Evolutionary conservation across 2,329 filamentous ascomycete species (phyloP).

Genomic region (Fusarium lyarnte): DNA sequence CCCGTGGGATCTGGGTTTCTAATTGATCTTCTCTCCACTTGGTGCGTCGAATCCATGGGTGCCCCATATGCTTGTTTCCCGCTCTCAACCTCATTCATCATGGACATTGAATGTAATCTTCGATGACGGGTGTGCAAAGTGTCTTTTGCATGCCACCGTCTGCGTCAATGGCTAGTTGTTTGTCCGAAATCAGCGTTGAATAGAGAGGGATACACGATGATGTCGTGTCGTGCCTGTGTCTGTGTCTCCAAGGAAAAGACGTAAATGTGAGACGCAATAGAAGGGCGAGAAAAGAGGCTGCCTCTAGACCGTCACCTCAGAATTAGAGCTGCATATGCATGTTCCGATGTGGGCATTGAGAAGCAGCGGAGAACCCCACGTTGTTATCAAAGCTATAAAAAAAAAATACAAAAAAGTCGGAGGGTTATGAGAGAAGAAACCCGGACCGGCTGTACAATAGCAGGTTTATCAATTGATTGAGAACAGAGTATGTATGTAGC

Average conservation of each 20-base stretch:
- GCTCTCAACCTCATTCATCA: not conserved
- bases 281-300: constrained; percentile 14
- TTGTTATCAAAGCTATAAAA: constrained; percentile 14
- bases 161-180: constrained; percentile 4
- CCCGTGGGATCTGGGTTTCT: constrained; percentile 23
- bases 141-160: not conserved
- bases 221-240: not conserved
- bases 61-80: constrained; percentile 17
- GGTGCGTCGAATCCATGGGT: constrained; percentile 17
- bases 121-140: not conserved
- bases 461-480: not conserved
- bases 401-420: not conserved
- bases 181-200: not conserved
- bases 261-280: constrained; percentile 22
- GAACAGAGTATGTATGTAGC: not conserved
- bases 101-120: not conserved
- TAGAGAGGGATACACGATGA: constrained; percentile 10
- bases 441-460: constrained; percentile 26
- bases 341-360: constrained; percentile 15
- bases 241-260: not conserved
- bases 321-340: constrained; percentile 22
- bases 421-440: constrained; percentile 7
- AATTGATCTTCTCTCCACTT: constrained; percentile 35
- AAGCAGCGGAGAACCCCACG: constrained; percentile 25
- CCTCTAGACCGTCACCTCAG: constrained; percentile 6